Base-by-base conservation (phyloP, 1,139 yeast species). In the Yamadazyma atlantica region DNA sequence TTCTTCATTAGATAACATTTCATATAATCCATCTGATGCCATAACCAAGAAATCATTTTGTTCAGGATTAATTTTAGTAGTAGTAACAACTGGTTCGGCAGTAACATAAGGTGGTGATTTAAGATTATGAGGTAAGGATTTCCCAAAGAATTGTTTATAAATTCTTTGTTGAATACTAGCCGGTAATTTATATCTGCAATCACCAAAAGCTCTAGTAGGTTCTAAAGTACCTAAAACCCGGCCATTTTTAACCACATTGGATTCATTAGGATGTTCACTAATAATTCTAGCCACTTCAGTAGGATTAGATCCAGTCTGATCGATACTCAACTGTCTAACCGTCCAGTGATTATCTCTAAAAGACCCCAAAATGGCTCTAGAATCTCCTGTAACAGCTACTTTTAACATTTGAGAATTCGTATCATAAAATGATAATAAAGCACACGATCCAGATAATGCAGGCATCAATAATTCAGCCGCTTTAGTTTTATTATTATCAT, bases 131-230 rank as follows among this genome's bases (percentile, higher is more conserved):
- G 97, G 97, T 34, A 86, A 78, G 42, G 83, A 69, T 55, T 92
- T 78, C 26, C 96, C 95, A 58, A 90, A 90, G 51, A 88, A 84
- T 54, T 82, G 84, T 44, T 82, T 74, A 49, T 87, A 84, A 19
- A 85, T 74, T 41, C 76, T 66, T 40, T 84, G 84, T 54, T 94
- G 97, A 44, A 87, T 75, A 22, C 82, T 80, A 2, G 73, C 73
- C 21, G 86, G 84, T 21, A 88, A 72, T 58, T 92, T 92, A 60
- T 88, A 92, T 46, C 96, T 76, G 45, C 96, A 95, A 62, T 92
- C 99, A 34, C 99, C 98, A 69, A 92, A 94, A 1, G 97, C 96
- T 53, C 98, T 74, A 0, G 96, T 81, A 4, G 99, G 98, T 60
- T 94, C 98, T 46, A 92, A 73, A n/a, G 90, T 80, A 0, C 99